These are phyloP conservation scores for Byssoonygena ceratinophila DNA, from an alignment of 2,329 filamentous ascomycete genomes.

Conservation along the genomic window DNA sequence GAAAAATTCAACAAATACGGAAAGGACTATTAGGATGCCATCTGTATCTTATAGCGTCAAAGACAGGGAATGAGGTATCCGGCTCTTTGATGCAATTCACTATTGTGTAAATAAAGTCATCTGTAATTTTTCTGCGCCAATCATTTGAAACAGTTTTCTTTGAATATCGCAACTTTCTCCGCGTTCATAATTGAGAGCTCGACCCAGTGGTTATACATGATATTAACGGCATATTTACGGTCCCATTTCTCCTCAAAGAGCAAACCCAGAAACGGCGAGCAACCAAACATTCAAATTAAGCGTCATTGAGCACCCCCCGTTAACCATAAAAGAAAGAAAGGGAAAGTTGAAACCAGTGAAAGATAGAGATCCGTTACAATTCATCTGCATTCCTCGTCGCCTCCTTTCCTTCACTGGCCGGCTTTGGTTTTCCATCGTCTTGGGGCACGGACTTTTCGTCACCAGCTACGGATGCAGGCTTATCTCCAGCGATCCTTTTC, in stretches of 20 bases:
- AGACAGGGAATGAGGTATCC: background rate
- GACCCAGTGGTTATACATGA: background rate
- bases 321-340: background rate
- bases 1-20: conserved; percentile 99
- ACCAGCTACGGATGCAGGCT: conserved; percentile 33
- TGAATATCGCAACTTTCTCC: background rate
- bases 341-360: background rate
- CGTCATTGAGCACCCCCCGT: background rate
- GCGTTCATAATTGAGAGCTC: background rate
- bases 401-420: conserved; percentile 40
- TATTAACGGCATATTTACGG: background rate
- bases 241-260: background rate
- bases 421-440: conserved; percentile 33
- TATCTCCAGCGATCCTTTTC: conserved; percentile 23
- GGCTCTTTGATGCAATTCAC: conserved; percentile 2
- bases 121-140: conserved; percentile 7
- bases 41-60: conserved; percentile 1
- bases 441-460: conserved; percentile 31
- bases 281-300: background rate
- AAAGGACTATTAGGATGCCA: conserved; percentile 53
- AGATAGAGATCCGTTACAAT: conserved; percentile 9
- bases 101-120: conserved; percentile 9
- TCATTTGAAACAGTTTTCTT: conserved; percentile 1
- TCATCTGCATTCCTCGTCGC: conserved; percentile 31
- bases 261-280: background rate